phyloP scores from a whole-genome alignment of 305 asterid genomes.

The Salvia sclarea region DNA sequence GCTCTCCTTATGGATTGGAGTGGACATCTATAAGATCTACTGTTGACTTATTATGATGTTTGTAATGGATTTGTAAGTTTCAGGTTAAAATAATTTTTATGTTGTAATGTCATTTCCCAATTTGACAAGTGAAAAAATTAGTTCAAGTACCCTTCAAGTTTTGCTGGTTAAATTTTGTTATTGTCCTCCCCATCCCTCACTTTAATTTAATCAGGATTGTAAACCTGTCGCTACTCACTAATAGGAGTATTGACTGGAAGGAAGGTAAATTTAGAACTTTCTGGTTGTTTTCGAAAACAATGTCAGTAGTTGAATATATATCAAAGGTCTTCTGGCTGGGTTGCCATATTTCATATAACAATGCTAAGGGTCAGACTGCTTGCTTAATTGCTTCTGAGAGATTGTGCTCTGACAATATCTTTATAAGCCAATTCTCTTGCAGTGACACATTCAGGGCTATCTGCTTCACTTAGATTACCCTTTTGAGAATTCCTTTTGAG shows the following conservation, averaged over 20 bases:
- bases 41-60: too few species aligned
- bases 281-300: not conserved
- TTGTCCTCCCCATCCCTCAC: not conserved
- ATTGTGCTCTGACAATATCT: not conserved
- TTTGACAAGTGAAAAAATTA: not conserved
- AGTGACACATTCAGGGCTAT: not conserved
- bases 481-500: not conserved
- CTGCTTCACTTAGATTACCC: not conserved
- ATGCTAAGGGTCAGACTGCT: not conserved
- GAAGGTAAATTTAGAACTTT: not conserved
- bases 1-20: not conserved
- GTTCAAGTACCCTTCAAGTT: not conserved
- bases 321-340: not conserved
- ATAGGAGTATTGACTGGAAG: constrained; percentile 7
- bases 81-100: too few species aligned
- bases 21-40: not conserved
- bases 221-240: not conserved
- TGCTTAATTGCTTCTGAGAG: not conserved
- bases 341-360: not conserved
- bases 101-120: not conserved
- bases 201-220: not conserved
- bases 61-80: too few species aligned
- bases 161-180: not conserved
- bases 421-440: not conserved
- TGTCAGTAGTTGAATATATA: not conserved